A percentile compares a stretch with the other conserved stretches of the same genome.
Conservation (phyloP, 805 yeast genomes). For the Lachancea quebecensis region DNA sequence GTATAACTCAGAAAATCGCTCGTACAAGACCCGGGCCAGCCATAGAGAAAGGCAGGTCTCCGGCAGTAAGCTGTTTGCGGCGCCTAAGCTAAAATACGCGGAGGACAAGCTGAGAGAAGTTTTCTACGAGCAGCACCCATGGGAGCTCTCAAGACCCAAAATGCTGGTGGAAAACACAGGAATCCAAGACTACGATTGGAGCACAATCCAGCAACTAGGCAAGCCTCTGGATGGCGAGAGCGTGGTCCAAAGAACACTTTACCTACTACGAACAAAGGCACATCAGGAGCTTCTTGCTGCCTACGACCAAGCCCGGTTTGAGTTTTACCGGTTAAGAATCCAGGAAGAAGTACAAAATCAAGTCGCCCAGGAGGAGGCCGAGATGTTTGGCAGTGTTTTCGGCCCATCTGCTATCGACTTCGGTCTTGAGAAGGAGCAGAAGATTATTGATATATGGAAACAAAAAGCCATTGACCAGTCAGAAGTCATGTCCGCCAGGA, state of each 20-base stretch:
- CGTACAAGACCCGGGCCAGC: constrained; percentile 32
- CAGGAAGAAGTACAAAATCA: constrained; percentile 69
- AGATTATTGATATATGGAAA: constrained; percentile 66
- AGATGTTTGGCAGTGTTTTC: constrained; percentile 76
- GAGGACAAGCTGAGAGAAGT: constrained; percentile 76
- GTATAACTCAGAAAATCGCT: constrained; percentile 13
- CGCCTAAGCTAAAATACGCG: constrained; percentile 30
- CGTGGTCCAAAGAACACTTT: constrained; percentile 69
- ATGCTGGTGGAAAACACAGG: constrained; percentile 70
- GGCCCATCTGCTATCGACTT: constrained; percentile 53
- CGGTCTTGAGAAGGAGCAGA: constrained; percentile 68
- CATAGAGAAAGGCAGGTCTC: constrained; percentile 16
- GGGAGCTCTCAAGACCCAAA: constrained; percentile 94
- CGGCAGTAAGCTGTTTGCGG: constrained; percentile 18
- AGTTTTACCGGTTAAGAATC: constrained; percentile 81
- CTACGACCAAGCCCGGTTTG: constrained; percentile 79
- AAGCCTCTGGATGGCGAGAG: constrained; percentile 85
- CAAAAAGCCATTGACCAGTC: constrained; percentile 61
- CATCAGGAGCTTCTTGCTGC: constrained; percentile 46
- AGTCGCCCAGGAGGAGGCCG: constrained; percentile 74
- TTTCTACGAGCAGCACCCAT: constrained; percentile 91
- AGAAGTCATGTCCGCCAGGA: constrained; percentile 44
- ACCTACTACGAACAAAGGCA: constrained; percentile 37
- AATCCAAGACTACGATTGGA: constrained; percentile 68
- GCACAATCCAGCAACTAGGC: constrained; percentile 59